Base-by-base conservation (phyloP, 2,329 filamentous ascomycete genomes). In the Xylariaceae sp. region DNA sequence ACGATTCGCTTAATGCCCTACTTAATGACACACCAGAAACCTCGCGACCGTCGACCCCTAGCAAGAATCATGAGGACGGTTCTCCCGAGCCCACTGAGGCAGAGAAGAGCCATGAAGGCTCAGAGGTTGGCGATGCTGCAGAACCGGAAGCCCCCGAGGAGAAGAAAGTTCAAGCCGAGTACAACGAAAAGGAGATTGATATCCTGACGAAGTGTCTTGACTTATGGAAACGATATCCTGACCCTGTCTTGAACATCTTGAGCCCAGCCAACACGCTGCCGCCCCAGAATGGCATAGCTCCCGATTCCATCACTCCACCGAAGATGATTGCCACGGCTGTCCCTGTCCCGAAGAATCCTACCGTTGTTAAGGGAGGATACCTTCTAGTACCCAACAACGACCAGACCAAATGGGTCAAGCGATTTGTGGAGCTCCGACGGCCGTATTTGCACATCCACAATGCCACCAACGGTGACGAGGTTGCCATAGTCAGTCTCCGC, bases 361-460 rank as follows among this genome's bases (percentile, higher is more conserved):
- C 84, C 49, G 82, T 94, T 0, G 80, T 96, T 66, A 96, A 96
- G 76, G 87, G 90, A 13, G 92, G 92, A 13, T 95, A 94, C 73
- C 82, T 99, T 13, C 80, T 97, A 49, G 89, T 90, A 2, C 92
- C 92, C 0, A 92, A 92, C 69, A 87, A 86, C 57, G 88, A 90
- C 56, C 90, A 87, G 41, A 89, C 87, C 18, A 85, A 88, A 62
- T 99, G 94, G 94, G 83, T 94, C 34, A 90, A 92, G 67, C 87
- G 93, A 48, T 97, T 96, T 70, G 90, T 97, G 53, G 94, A 99
- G 75, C 82, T 99, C 34, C 85, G 94, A 37, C 83, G 89, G 55
- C 94, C 94, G 0, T 99, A 97, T 72, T 80, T 99, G 56, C 92
- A 97, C 73, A 84, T 99, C 41, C 90, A 97, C 75, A 89, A 85